Base-by-base conservation (phyloP, 2,329 filamentous ascomycete genomes). In the Tolypocladium tropicale region DNA sequence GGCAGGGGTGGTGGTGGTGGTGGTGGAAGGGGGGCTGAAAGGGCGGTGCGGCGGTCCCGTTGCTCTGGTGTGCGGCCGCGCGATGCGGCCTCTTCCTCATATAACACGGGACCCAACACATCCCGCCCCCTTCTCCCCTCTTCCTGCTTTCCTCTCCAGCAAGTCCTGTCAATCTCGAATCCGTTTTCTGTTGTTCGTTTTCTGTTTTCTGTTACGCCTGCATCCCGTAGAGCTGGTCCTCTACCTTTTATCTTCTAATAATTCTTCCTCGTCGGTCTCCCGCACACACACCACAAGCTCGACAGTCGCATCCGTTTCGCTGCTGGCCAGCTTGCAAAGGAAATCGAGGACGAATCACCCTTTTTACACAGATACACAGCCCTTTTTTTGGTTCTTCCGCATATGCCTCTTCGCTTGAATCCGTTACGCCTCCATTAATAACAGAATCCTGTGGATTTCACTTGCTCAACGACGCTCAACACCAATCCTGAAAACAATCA, bases 161-260 rank as follows among this genome's bases (percentile, higher is more conserved):
- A 88, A 88, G 84, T 76, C 75, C 67, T 77, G 72, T 62, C 78
- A 78, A 74, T 67, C 65, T 70, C 72, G 68, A 77, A 77, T 78
- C 76, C 75, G 77, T 73, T 72, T 77, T 81, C 78, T 76, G 68
- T 49, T 49, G 65, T 68, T 62, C 65, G 66, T 65, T 69, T 61
- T 64, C 59, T 61, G 68, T 67, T 70, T 71, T 70, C 66, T 70
- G 70, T 69, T 69, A 68, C 64, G 64, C 62, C 70, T 64, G n/a
- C n/a, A n/a, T n/a, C n/a, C 60, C 63, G 55, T 71, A 73, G 79
- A 81, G 80, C 80, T 75, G 79, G 79, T 75, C 25, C 80, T 82
- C 79, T 77, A 73, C 70, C 66, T 55, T 60, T 56, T 57, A 53
- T 41, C 57, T 69, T 66, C 62, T 71, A 70, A 71, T 69, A 63